A percentile compares a stretch with the other conserved stretches of the same genome.
Evolutionary conservation across 352 stramenopile species (phyloP).

Genomic region (Phytopythium chamaehyphon): DNA sequence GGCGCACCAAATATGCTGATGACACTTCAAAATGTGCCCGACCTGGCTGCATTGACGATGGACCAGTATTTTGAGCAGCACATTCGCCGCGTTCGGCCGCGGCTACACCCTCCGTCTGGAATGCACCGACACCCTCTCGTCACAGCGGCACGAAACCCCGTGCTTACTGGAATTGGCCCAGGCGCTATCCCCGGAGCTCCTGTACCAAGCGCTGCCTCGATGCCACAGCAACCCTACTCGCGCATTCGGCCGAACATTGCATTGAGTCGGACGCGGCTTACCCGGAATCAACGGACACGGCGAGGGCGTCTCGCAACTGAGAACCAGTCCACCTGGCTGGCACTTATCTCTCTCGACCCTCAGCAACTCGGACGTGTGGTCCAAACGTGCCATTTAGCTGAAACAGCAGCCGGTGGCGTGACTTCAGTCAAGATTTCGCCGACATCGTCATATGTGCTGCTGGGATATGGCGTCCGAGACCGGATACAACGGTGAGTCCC

Average conservation of each 20-base stretch:
- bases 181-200: neutral
- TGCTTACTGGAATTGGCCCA: neutral
- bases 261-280: constrained; percentile 73
- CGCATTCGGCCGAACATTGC: constrained; percentile 86
- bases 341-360: constrained; percentile 76
- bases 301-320: constrained; percentile 68
- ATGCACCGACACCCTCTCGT: constrained; percentile 34
- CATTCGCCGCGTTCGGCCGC: constrained; percentile 70
- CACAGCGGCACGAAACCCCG: constrained; percentile 15
- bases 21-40: constrained; percentile 53
- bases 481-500: constrained; percentile 68
- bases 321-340: constrained; percentile 84
- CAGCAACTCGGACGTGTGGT: constrained; percentile 75
- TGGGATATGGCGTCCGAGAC: constrained; percentile 84
- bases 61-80: constrained; percentile 83
- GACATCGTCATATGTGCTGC: constrained; percentile 78
- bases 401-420: constrained; percentile 77
- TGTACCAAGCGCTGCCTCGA: constrained; percentile 9
- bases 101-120: constrained; percentile 41
- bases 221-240: constrained; percentile 62
- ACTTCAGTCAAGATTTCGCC: constrained; percentile 90
- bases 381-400: constrained; percentile 77
- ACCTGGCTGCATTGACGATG: constrained; percentile 62
- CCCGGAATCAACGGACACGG: constrained; percentile 66
- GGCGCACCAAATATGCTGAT: constrained; percentile 52